These are phyloP conservation scores for Dittrichia graveolens DNA, from an alignment of 129 eudicot species.

Conservation along the genomic window DNA sequence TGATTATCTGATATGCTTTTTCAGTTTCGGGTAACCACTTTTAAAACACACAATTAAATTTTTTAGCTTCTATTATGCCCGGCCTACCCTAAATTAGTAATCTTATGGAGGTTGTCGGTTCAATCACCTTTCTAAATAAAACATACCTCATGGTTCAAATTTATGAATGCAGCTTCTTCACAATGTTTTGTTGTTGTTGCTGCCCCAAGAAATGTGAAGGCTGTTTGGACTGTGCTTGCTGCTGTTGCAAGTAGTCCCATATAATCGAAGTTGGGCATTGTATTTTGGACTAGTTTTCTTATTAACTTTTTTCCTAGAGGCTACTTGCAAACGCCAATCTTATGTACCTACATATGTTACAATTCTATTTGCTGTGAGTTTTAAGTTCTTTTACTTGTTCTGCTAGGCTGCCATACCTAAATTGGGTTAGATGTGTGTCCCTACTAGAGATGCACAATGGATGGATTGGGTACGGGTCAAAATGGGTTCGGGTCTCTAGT, in stretches of 20 bases:
- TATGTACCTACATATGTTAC: conserved; percentile 1
- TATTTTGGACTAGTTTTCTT: not conserved
- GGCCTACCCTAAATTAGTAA: not conserved
- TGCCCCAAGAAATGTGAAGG: conserved; percentile 49
- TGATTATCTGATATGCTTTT: too few relatives aligned
- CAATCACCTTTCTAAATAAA: not conserved
- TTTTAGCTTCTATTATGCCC: not conserved
- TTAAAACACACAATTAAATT: not conserved
- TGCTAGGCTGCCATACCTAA: not conserved
- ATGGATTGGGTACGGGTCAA: too few relatives aligned
- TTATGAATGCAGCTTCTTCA: conserved; percentile 49
- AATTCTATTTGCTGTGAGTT: not conserved
- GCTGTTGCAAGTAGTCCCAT: conserved; percentile 35
- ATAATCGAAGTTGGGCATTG: not conserved
- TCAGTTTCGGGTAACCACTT: too few relatives aligned
- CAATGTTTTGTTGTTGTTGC: conserved; percentile 61
- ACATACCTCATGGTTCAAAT: not conserved
- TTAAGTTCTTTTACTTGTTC: not conserved
- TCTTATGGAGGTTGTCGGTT: conserved; percentile 6
- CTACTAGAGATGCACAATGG: not conserved
- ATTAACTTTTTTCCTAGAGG: not conserved
- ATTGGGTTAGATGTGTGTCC: not conserved
- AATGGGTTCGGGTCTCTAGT: too few relatives aligned
- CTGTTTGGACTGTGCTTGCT: conserved; percentile 46
- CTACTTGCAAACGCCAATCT: not conserved